Conservation (phyloP, 768 basidiomycete genomes). For the Serendipita indica region DNA sequence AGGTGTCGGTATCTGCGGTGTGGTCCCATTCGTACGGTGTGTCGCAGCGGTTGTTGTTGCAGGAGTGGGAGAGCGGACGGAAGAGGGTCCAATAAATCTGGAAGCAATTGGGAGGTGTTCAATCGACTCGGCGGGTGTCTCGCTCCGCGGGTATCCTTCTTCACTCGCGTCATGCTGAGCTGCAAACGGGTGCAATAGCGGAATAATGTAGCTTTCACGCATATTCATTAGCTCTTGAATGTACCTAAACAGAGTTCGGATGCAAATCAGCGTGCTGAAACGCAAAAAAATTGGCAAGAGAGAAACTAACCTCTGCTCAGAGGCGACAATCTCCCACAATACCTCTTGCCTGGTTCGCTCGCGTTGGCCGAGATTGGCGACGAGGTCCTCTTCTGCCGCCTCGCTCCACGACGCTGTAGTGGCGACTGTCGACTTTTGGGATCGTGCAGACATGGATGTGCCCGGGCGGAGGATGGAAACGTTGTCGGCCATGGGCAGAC, state of each 20-base stretch:
- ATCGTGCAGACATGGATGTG: neutral
- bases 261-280: neutral
- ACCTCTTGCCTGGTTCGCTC: constrained; percentile 95
- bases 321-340: constrained; percentile 89
- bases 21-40: constrained; percentile 18
- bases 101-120: constrained; percentile 81
- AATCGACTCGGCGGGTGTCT: constrained; percentile 51
- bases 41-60: constrained; percentile 31
- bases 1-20: constrained; percentile 23
- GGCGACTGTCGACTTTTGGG: constrained; percentile 20
- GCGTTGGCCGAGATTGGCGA: constrained; percentile 80
- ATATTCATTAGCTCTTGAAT: constrained; percentile 79
- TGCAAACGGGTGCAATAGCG: constrained; percentile 73
- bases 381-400: constrained; percentile 85
- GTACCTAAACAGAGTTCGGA: constrained; percentile 43
- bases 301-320: constrained; percentile 69
- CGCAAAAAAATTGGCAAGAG: neutral
- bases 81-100: constrained; percentile 65
- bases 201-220: constrained; percentile 86
- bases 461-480: neutral
- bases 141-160: constrained; percentile 41
- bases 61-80: constrained; percentile 21
- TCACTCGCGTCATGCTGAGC: constrained; percentile 37
- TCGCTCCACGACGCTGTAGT: constrained; percentile 83
- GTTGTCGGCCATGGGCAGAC: constrained; percentile 8